Evolutionary conservation across 176 grass and related monocot genomes (phyloP), one percentile per base, ranked within the genome.

Genomic region (Paspalum vaginatum): DNA sequence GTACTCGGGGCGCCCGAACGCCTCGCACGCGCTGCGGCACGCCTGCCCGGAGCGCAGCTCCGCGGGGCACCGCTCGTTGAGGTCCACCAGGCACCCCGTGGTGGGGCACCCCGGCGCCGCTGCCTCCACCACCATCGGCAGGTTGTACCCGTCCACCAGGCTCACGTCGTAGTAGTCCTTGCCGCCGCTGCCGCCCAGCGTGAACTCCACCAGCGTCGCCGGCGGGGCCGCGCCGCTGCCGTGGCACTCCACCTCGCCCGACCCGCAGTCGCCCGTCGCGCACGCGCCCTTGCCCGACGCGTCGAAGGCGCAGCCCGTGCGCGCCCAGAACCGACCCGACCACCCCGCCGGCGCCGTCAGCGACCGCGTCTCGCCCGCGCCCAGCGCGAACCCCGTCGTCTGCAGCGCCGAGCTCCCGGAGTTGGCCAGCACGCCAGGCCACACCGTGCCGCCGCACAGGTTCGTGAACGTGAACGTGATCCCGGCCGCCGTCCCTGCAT

Each of bases 151-250:
- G 73, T 98, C 95, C 40, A 98, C 92, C 3, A 98, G 83, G 74
- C 95, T 98, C 61, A 98, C 95, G 88, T 98, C 95, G 85, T 98
- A 98, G 81, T 87, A 98, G 72, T 98, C 95, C 84, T 89, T 91
- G 38, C 79, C 83, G 6, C 37, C 84, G 21, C 71, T 20, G 53
- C 81, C 92, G 86, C 27, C 56, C 18, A 98, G 88, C 12, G 86
- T 95, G 88, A 98, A 98, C 84, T 98, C 95, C 11, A 66, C 85
- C 27, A 98, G 84, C 12, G 95, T 98, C 7, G 84, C 92, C 6
- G 95, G 95, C 13, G 92, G 95, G 0, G 83, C 18, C 2, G 92
- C 95, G 3, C 95, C 95, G 0, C 75, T 9, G 25, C 95, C 95
- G 38, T 32, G 78, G 82, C 95, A 98, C 78, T 98, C 92, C 70